phyloP scores from a whole-genome alignment of 2,329 filamentous ascomycete species.

The Sclerotinia trifoliorum region DNA sequence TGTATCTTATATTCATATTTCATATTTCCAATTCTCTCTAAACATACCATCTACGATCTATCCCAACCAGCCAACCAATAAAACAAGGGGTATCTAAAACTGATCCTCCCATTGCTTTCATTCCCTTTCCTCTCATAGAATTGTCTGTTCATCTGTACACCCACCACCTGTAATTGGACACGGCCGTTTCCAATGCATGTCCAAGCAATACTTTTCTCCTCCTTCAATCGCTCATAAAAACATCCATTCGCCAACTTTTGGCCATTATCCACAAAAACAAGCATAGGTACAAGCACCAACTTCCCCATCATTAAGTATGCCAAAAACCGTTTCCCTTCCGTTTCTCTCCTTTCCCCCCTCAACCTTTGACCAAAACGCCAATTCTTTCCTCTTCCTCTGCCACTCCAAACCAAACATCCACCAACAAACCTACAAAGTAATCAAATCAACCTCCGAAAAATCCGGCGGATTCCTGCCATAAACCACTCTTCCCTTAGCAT shows the following conservation, averaged over 20 bases:
- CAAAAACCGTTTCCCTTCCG: neutral
- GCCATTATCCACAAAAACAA: neutral
- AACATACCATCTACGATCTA: too few species aligned
- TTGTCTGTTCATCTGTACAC: neutral
- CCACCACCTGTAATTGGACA: neutral
- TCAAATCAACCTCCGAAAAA: conserved; percentile 84
- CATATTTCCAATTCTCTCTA: too few species aligned
- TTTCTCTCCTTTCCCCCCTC: too few species aligned
- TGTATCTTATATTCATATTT: too few species aligned
- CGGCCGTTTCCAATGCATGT: neutral
- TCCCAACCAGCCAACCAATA: too few species aligned
- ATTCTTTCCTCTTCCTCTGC: too few species aligned
- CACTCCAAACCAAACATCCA: neutral
- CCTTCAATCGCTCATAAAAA: too few species aligned
- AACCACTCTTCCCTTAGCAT: conserved; percentile 77
- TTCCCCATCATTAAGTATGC: neutral
- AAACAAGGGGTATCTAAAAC: too few species aligned
- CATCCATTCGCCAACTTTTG: neutral
- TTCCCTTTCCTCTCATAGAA: too few species aligned
- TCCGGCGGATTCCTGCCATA: conserved; percentile 85
- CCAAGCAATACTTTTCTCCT: too few species aligned
- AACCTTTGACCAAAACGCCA: neutral
- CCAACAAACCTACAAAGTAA: conserved; percentile 60
- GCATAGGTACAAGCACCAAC: neutral
- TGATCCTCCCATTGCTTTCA: too few species aligned